Conservation (phyloP, 108 stramenopile species). For the Hondaea fermentalgiana region DNA sequence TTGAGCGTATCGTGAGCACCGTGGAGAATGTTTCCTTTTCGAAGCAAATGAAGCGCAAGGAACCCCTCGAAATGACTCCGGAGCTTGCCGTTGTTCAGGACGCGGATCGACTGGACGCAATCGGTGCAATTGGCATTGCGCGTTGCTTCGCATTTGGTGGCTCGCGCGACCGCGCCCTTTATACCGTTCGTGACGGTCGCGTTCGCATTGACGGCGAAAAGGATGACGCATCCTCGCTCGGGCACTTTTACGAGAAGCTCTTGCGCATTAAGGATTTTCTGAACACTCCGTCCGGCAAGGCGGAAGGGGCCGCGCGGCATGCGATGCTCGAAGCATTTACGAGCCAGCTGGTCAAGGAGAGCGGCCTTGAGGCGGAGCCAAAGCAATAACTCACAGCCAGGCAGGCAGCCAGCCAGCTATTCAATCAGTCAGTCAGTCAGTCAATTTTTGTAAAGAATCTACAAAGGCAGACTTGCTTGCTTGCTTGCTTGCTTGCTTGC, state of each 20-base stretch:
- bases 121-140: conserved; percentile 26
- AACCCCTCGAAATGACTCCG: neutral
- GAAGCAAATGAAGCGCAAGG: conserved; percentile 15
- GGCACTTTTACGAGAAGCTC: conserved; percentile 17
- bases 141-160: conserved; percentile 28
- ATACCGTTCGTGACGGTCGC: neutral
- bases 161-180: neutral
- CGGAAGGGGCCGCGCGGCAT: neutral
- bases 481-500: too few relatives aligned
- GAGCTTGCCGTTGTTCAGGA: conserved; percentile 2
- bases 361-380: neutral
- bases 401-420: neutral
- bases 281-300: neutral
- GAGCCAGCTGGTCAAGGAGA: neutral
- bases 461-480: too few relatives aligned
- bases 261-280: neutral
- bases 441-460: too few relatives aligned
- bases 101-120: conserved; percentile 26
- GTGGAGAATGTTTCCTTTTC: neutral
- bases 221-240: neutral
- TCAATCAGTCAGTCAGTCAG: neutral
- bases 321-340: neutral
- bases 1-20: neutral
- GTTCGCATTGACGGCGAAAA: neutral
- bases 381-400: neutral